Base-by-base conservation (phyloP, 2,329 filamentous ascomycete genomes). In the Talaromyces sp. region DNA sequence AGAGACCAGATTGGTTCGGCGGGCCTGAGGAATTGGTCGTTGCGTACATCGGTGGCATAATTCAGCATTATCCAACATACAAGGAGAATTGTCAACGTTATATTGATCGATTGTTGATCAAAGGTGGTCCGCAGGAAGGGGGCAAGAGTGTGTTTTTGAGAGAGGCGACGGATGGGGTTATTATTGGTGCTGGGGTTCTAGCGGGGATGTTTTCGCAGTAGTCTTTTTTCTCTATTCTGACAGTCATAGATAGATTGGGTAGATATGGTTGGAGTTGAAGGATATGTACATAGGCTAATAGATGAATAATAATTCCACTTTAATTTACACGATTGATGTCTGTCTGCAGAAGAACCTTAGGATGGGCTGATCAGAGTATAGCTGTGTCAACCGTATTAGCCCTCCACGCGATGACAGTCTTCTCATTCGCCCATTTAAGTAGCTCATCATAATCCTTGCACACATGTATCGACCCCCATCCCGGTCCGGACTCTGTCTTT, bases 41-140 rank as follows among this genome's bases (percentile, higher is more conserved):
- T 27, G 90, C 90, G 1, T 92, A 91, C 72, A 91, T 90, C 0
- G 90, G 90, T 25, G 88, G 89, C 9, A 91, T 90, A 72, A 92
- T 92, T 63, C 85, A 86, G 10, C 86, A 90, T 70, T 91, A 91
- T 72, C 89, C 90, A 58, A 83, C 89, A 70, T 91, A 90, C 74
- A 78, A 90, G 35, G 75, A 79, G 54, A 87, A 89, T 65, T 90
- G 88, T 69, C 89, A 91, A 73, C 70, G 76, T 6, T 89, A 89
- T 73, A 80, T 92, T 64, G 85, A 90, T 64, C 73, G 74, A 3
- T 71, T 83, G 37, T 73, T 82, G 11, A 75, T 75, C 65, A 70
- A 70, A 64, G 72, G 72, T 57, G 73, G 75, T 15, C 74, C 72
- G 11, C 74, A 75, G 19, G 74, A 78, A 43, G 79, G 77, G 5